phyloP scores from a whole-genome alignment of 345 rosid genomes.

The Arabis hirsuta region DNA sequence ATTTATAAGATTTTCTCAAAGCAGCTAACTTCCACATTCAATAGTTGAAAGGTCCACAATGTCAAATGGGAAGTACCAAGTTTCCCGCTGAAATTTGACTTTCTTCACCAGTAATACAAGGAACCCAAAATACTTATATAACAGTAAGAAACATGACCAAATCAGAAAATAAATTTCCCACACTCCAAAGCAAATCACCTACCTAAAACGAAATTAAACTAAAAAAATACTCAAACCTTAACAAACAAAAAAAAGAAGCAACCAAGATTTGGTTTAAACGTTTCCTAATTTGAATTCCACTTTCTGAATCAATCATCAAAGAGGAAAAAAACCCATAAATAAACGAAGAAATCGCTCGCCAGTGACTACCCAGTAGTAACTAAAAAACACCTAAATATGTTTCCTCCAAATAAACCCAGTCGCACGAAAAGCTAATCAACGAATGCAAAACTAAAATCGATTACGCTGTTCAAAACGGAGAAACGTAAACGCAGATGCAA shows the following conservation, averaged over 20 bases:
- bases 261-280: constrained; percentile 10
- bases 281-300: not conserved
- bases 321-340: not conserved
- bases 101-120: not conserved
- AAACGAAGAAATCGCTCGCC: not conserved
- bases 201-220: constrained; percentile 18
- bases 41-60: constrained; percentile 23
- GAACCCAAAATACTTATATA: not conserved
- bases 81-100: constrained; percentile 43
- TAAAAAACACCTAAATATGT: not conserved
- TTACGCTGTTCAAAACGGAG: not conserved
- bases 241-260: not conserved
- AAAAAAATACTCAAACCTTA: not conserved
- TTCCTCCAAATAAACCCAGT: not conserved
- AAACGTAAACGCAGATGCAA: not conserved
- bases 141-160: constrained; percentile 7
- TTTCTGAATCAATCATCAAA: not conserved
- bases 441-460: constrained; percentile 1
- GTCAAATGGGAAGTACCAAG: constrained; percentile 13
- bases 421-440: not conserved
- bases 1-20: not conserved
- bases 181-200: constrained; percentile 10
- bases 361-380: not conserved
- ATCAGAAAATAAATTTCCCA: constrained; percentile 13
- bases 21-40: constrained; percentile 34